Evolutionary conservation across 2,329 filamentous ascomycete genomes (phyloP), one percentile per base, ranked within the genome.

Genomic region (Talaromyces atroroseus): DNA sequence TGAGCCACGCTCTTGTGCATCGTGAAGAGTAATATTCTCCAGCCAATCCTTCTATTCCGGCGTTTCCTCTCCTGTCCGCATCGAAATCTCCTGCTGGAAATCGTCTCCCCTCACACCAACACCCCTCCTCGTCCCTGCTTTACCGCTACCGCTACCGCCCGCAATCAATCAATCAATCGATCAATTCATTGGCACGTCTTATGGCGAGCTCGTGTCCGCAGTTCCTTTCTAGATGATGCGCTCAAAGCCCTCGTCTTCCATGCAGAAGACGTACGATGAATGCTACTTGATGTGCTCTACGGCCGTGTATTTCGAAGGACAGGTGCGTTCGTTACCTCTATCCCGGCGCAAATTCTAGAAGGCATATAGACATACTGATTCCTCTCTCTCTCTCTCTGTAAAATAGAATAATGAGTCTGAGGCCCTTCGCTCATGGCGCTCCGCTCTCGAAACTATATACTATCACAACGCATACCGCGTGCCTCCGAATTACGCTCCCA

Each of bases 241-340:
- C 69, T 72, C 72, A 71, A 85, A 84, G 68, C 78, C 80, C 60
- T 80, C 85, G 68, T 85, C 88, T 73, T 85, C 85, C 60, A 84
- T 96, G 72, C 92, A 97, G 77, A 96, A 96, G 82, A 95, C 91
- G 56, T 97, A 97, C 76, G 92, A 97, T 77, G 91, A 97, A 73
- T 92, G 89, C 73, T 96, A 96, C 75, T 77, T 96, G 65, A 91
- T 88, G 69, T 96, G 92, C 75, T 96, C 92, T 14, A 97, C 92
- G 1, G 92, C 92, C 40, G 89, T 96, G 53, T 96, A 96, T 76
- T 96, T 96, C 72, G 94, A 99, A 76, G 85, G 87, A 70, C 88
- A 95, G 83, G 91, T 95, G 75, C 29, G 71, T 68, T 34, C 12
- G 12, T 38, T 11, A 12, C 14, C 16, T 8, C 18, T n/a, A n/a